A percentile compares a stretch with the other conserved stretches of the same genome.
Conservation (phyloP, 2,329 filamentous ascomycete species). For the Cryphonectria parasitica region DNA sequence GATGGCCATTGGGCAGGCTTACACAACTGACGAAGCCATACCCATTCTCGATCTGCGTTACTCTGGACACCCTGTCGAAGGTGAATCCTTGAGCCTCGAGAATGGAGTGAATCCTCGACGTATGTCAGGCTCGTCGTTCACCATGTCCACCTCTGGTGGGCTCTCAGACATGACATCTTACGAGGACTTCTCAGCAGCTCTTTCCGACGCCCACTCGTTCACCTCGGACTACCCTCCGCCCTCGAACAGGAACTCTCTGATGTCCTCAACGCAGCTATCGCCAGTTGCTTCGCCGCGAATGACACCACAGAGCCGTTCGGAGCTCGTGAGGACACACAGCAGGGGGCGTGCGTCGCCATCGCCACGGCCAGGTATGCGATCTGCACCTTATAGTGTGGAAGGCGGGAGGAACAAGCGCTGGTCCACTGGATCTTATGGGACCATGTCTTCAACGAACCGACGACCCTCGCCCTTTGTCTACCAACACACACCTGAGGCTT, state of each 20-base stretch:
- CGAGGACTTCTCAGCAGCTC: slow-evolving; percentile 69
- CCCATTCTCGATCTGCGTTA: slow-evolving; percentile 65
- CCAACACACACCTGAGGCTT: slow-evolving; percentile 63
- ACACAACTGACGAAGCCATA: slow-evolving; percentile 65
- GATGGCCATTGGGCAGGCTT: slow-evolving; percentile 64
- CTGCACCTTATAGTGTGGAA: slow-evolving; percentile 73
- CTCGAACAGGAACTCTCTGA: slow-evolving; percentile 71
- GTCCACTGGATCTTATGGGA: slow-evolving; percentile 75
- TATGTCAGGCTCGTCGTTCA: slow-evolving; percentile 75
- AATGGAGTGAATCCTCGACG: slow-evolving; percentile 60
- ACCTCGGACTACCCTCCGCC: slow-evolving; percentile 68
- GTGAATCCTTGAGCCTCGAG: slow-evolving; percentile 55
- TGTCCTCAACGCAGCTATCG: slow-evolving; percentile 72
- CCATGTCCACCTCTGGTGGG: slow-evolving; percentile 68
- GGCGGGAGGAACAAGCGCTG: slow-evolving; percentile 69
- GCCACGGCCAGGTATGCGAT: slow-evolving; percentile 68
- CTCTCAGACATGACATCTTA: slow-evolving; percentile 72
- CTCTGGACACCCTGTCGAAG: slow-evolving; percentile 51
- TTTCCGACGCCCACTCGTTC: slow-evolving; percentile 71
- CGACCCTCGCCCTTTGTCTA: slow-evolving; percentile 66
- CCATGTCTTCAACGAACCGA: slow-evolving; percentile 49
- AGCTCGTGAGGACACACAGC: slow-evolving; percentile 66
- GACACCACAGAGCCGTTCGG: slow-evolving; percentile 63
- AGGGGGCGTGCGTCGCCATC: slow-evolving; percentile 73
- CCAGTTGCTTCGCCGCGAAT: slow-evolving; percentile 73